Percentiles rank a stretch among this genome's conserved stretches.
Evolutionary conservation across 2,329 filamentous ascomycete genomes (phyloP).

Genomic region (Pseudogymnoascus sp.): DNA sequence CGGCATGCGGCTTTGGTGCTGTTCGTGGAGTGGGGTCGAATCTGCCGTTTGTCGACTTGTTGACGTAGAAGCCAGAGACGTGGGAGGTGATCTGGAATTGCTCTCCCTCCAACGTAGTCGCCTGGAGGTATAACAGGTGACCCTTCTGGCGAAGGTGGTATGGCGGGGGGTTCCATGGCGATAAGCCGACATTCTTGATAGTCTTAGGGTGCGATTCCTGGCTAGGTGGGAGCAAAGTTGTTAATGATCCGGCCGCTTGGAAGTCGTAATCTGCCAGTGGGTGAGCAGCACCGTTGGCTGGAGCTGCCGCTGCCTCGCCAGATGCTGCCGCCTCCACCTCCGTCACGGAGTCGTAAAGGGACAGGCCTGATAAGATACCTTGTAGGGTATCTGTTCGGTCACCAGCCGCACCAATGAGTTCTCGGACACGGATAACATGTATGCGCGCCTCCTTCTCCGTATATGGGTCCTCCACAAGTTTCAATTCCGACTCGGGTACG

Average conservation of each 20-base stretch:
- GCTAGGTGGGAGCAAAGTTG: conserved; percentile 61
- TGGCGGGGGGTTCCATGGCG: conserved; percentile 93
- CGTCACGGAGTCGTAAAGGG: conserved; percentile 74
- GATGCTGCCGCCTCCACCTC: conserved; percentile 30
- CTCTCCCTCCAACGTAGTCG: conserved; percentile 90
- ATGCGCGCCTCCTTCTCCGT: conserved; percentile 97
- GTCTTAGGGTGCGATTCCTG: conserved; percentile 73
- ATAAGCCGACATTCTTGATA: conserved; percentile 79
- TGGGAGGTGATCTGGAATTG: conserved; percentile 90
- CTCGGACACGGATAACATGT: conserved; percentile 82
- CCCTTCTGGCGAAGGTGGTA: conserved; percentile 85
- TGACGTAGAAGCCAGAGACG: conserved; percentile 92
- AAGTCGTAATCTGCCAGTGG: conserved; percentile 71
- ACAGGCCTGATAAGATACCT: conserved; percentile 76
- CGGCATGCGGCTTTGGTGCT: conserved; percentile 66
- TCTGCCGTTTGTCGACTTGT: conserved; percentile 89
- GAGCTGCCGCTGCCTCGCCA: conserved; percentile 30
- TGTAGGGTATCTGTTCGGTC: conserved; percentile 81
- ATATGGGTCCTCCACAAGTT: conserved; percentile 87
- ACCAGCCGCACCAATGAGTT: conserved; percentile 86
- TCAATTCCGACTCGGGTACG: conserved; percentile 67
- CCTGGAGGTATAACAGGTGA: conserved; percentile 81
- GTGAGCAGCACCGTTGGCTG: conserved; percentile 39
- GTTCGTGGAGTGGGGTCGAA: conserved; percentile 83
- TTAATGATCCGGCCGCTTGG: conserved; percentile 57